Evolutionary conservation across 2,329 filamentous ascomycete genomes (phyloP), one percentile per base, ranked within the genome.

Genomic region (Trichoderma breve): DNA sequence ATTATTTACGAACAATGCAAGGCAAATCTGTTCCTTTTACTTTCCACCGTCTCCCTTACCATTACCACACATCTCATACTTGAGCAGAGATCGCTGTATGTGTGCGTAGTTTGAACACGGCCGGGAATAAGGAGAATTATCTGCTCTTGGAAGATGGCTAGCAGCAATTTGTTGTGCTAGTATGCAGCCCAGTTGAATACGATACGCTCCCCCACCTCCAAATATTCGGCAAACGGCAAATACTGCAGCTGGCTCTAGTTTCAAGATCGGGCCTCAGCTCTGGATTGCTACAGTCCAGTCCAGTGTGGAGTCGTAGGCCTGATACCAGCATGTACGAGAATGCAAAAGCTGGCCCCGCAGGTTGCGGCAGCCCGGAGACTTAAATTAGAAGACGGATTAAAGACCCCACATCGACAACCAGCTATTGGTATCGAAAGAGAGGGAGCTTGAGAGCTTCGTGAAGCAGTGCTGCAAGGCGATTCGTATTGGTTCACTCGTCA

Each of bases 321-420:
- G 7, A 51, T 62, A 28, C 64, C 21, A 55, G 28, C 55, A 26
- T 55, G 39, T 43, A 62, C n/a, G 51, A 28, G 18, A 5, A 14
- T 18, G 21, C 30, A 26, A 26, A 68, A 14, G 55, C 26, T 51
- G 28, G 57, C 57, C 67, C 67, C 67, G 67, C 67, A 62, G 28
- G 61, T 62, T 47, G 57, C 57, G 55, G 67, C 21, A 21, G 34
- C 28, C 39, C 57, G 67, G 67, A 36, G 67, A 70, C 67, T 70
- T 70, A 15, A 36, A 70, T 70, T 70, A 62, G 57, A 53, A 70
- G 57, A 70, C 57, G 67, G 67, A 70, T 26, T 51, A 39, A n/a
- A 34, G 34, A 51, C 55, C 57, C 67, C 67, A 62, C 67, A 70
- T n/a, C 9, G n/a, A 34, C 57, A 53, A 39, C 9, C 57, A 70